Evolutionary conservation across 148 eudicot genomes (phyloP), one percentile per base, ranked within the genome.

Genomic region (Cornus suecica): DNA sequence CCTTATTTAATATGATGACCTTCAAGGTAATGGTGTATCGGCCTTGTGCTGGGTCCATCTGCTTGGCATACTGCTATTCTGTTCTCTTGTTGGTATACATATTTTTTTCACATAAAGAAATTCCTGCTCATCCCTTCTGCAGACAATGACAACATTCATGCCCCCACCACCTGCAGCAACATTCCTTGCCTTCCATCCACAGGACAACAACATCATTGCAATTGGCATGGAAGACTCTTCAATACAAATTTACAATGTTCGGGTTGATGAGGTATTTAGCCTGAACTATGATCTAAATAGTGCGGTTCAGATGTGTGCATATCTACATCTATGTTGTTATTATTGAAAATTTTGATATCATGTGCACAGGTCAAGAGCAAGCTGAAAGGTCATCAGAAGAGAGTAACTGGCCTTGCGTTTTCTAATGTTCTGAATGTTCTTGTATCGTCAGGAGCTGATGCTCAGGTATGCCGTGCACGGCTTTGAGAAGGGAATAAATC

Each of bases 391-490:
- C 96, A 91, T 75, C 83, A 84, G 78, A 89, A 84, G 78, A 83
- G 81, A 72, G 86, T 91, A 25, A 91, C 88, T 42, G 93, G 96
- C 26, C 88, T 91, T 25, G 93, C 96, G 42, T 91, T 89, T 71
- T 87, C 96, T 1, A 83, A 74, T 71, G 85, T 66, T 69, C 77
- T 84, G 24, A 75, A 87, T 74, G 78, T 89, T 31, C 91, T 91
- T 25, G 87, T 91, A 58, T 91, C 96, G 58, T 83, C 96, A 51
- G 93, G 96, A 29, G 91, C 89, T 27, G 93, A 91, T 82, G 79
- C 91, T 73, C 90, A 91, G 91, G 93, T 91, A 70, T 29, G 73
- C 54, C 10, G 26, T 30, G 16, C 52, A 14, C 61, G 26, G 22
- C 41, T 28, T 76, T 77, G 37, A n/a, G 31, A 26, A 22, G 42